Evolutionary conservation across 2,329 filamentous ascomycete species (phyloP).

Genomic region (Aureobasidium sp.): DNA sequence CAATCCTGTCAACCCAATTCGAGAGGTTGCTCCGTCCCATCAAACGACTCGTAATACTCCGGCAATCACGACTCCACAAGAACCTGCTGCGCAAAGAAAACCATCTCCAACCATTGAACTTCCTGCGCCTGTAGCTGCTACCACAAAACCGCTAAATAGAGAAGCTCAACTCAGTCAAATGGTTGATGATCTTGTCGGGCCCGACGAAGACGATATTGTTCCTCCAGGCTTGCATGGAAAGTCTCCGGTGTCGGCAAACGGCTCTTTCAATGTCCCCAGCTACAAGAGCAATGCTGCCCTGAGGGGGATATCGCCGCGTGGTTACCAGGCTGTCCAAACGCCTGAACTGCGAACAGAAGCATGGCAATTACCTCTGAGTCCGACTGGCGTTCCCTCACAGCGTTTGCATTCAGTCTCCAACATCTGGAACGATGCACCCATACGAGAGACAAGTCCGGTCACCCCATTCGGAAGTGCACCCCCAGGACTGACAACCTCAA

Average conservation of each 20-base stretch:
- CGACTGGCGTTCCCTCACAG: conserved; percentile 10
- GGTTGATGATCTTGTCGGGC: conserved; percentile 48
- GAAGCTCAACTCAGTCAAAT: conserved; percentile 48
- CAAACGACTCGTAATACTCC: background rate
- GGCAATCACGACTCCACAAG: background rate
- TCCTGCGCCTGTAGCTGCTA: background rate
- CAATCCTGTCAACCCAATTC: background rate
- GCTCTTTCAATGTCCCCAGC: background rate
- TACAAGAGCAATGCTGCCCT: background rate
- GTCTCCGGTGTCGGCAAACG: background rate
- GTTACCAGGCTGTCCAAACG: background rate
- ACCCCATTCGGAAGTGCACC: background rate
- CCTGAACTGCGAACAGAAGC: conserved; percentile 8
- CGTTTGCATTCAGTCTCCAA: conserved; percentile 23
- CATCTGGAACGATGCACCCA: conserved; percentile 20
- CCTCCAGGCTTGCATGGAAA: background rate
- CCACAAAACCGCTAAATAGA: conserved; percentile 20
- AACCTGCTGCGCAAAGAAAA: background rate
- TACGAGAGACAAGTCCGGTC: conserved; percentile 1
- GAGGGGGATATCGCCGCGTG: background rate
- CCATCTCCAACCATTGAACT: background rate
- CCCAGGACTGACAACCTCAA: background rate
- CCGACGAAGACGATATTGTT: conserved; percentile 31
- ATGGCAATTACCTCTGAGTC: background rate
- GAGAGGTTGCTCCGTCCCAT: background rate